phyloP scores from a whole-genome alignment of 495 filamentous ascomycete genomes.

The Talaromyces wortmannii region DNA sequence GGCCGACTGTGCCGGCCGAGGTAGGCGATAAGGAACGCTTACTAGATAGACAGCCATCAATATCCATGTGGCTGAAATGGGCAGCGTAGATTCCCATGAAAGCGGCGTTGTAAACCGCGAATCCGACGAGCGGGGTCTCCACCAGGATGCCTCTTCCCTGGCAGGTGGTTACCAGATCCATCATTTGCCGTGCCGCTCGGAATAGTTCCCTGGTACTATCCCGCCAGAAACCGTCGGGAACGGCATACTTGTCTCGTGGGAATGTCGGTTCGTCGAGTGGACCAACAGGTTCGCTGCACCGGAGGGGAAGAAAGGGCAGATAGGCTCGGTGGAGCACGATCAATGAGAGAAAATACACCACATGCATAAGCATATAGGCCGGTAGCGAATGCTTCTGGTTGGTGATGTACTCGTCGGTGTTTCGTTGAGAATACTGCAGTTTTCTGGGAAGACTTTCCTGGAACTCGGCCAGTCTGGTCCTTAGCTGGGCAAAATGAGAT shows the following conservation, averaged over 20 bases:
- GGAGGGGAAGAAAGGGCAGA: slow-evolving; percentile 73
- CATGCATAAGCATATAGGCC: slow-evolving; percentile 71
- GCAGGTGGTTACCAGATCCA: slow-evolving; percentile 69
- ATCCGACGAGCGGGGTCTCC: slow-evolving; percentile 74
- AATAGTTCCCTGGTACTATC: slow-evolving; percentile 69
- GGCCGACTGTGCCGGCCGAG: background rate
- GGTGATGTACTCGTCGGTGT: slow-evolving; percentile 54
- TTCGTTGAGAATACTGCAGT: slow-evolving; percentile 63
- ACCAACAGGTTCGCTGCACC: slow-evolving; percentile 59
- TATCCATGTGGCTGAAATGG: slow-evolving; percentile 77
- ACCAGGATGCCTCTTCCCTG: slow-evolving; percentile 63
- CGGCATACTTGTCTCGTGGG: slow-evolving; percentile 41
- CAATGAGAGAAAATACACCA: slow-evolving; percentile 66
- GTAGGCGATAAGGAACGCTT: slow-evolving; percentile 15
- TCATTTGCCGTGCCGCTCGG: slow-evolving; percentile 63
- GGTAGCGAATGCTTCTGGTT: slow-evolving; percentile 66
- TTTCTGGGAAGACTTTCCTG: slow-evolving; percentile 60
- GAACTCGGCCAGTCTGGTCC: slow-evolving; percentile 55
- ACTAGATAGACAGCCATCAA: slow-evolving; percentile 48
- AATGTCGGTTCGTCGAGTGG: slow-evolving; percentile 69
- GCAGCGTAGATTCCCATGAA: slow-evolving; percentile 64
- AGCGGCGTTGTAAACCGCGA: slow-evolving; percentile 75
- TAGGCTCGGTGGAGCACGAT: slow-evolving; percentile 80
- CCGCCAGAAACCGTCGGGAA: slow-evolving; percentile 62
- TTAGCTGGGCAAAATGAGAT: slow-evolving; percentile 57